Evolutionary conservation across 176 grass and related monocot genomes (phyloP), one percentile per base, ranked within the genome.

Genomic region (Eragrostis curvula): DNA sequence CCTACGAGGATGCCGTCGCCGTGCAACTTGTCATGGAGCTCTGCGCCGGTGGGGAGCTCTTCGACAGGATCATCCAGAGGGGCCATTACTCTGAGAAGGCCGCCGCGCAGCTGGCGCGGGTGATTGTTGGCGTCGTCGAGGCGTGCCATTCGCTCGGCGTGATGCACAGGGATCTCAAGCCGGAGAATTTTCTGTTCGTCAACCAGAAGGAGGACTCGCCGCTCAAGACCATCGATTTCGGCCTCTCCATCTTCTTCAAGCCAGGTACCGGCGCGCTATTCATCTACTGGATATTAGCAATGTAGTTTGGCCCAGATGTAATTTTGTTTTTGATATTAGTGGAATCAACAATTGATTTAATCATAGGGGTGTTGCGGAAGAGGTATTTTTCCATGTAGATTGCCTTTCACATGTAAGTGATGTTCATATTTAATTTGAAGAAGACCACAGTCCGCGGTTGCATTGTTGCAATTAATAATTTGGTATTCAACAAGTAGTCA

Each of bases 21-120:
- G 92, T 94, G 80, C 92, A 94, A 71, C 83, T 91, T 52, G 86
- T 94, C 76, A 94, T 94, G 92, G 92, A 94, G 45, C 86, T 94
- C 64, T 94, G 92, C 83, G 92, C 89, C 36, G 92, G 92, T 3
- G 89, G 85, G 12, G 93, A 95, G 71, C 83, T 94, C 42, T 97
- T 97, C 68, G 95, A 97, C 66, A 81, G 90, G 49, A 92, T 92
- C 79, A 85, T 89, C 12, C 87, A 90, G 73, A 89, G 84, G 77
- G 91, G 91, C 7, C 91, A 93, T n/a, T 93, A 90, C 68, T 93
- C 91, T 56, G 91, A 93, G 87, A 93, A 93, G 87, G 91, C 91
- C 6, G 91, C 91, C 0, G 91, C 91, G 23, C 87, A 87, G 72
- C 81, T 93, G 13, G 68, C 87, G 3, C 62, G 91, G 72, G 91